Evolutionary conservation across 352 stramenopile genomes (phyloP).

Genomic region (Globisporangium takayamanum): DNA sequence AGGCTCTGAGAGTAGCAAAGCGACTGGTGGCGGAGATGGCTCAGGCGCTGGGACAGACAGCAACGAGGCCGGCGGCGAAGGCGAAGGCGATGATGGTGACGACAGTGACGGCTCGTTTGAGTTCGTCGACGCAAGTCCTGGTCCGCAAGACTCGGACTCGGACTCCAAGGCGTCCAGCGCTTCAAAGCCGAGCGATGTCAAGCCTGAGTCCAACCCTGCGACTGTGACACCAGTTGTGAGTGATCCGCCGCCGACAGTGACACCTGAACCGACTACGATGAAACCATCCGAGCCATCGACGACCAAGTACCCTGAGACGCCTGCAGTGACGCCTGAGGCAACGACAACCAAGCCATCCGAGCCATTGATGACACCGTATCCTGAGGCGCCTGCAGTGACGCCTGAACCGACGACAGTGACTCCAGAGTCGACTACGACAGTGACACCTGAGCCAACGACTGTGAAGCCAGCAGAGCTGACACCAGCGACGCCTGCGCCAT

Average conservation of each 20-base stretch:
- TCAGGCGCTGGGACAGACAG: too few relatives aligned
- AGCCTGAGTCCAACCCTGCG: too few relatives aligned
- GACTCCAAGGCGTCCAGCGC: not conserved
- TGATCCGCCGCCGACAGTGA: too few relatives aligned
- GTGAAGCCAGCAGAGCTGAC: not conserved
- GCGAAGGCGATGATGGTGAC: not conserved
- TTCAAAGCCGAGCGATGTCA: too few relatives aligned
- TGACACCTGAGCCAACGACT: not conserved
- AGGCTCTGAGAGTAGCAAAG: too few relatives aligned
- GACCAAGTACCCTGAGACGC: not conserved
- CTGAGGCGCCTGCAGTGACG: not conserved
- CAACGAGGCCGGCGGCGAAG: too few relatives aligned
- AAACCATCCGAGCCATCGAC: not conserved
- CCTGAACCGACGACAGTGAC: not conserved
- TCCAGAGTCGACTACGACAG: not conserved
- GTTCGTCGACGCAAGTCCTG: conserved; percentile 6
- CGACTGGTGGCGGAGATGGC: too few relatives aligned
- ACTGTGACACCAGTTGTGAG: too few relatives aligned
- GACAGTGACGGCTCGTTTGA: conserved; percentile 4
- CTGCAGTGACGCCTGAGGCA: too few relatives aligned
- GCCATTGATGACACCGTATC: not conserved
- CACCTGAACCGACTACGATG: not conserved
- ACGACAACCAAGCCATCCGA: not conserved
- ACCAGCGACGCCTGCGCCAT: not conserved
- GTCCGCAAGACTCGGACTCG: not conserved